Evolutionary conservation across 2,329 filamentous ascomycete species (phyloP).

Genomic region (Bipolaris bicolor): DNA sequence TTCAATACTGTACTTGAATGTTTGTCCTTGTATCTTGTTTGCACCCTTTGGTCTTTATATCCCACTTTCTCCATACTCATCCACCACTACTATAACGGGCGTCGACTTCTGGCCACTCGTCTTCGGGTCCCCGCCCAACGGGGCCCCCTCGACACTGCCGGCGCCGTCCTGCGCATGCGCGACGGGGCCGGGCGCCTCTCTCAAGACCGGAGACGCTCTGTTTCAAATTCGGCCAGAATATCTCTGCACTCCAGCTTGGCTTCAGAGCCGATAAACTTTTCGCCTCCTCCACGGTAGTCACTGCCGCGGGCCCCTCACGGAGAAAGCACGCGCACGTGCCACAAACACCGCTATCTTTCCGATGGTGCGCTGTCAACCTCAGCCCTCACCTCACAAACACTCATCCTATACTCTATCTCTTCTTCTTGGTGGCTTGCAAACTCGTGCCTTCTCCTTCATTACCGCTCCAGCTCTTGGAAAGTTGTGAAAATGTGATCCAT

Average conservation of each 20-base stretch:
- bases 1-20: conserved; percentile 1
- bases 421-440: too few species aligned
- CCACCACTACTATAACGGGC: conserved; percentile 12
- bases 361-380: conserved; percentile 7
- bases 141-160: conserved; percentile 25
- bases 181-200: conserved; percentile 36
- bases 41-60: conserved; percentile 30
- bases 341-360: neutral
- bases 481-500: too few species aligned
- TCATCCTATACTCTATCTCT: neutral
- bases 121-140: conserved; percentile 45
- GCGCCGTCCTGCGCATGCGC: conserved; percentile 20
- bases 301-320: conserved; percentile 16
- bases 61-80: conserved; percentile 13
- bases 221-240: conserved; percentile 16
- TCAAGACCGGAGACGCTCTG: conserved; percentile 26
- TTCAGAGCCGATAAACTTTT: neutral
- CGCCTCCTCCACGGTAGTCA: conserved; percentile 7
- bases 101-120: conserved; percentile 20
- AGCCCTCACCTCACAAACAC: neutral
- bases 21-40: conserved; percentile 4
- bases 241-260: neutral
- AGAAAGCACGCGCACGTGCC: conserved; percentile 15
- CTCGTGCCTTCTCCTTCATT: neutral
- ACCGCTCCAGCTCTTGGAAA: too few species aligned